Percentiles rank a stretch among this genome's conserved stretches.
Evolutionary conservation across 805 yeast species (phyloP).

Genomic region (Yarrowia sp.): DNA sequence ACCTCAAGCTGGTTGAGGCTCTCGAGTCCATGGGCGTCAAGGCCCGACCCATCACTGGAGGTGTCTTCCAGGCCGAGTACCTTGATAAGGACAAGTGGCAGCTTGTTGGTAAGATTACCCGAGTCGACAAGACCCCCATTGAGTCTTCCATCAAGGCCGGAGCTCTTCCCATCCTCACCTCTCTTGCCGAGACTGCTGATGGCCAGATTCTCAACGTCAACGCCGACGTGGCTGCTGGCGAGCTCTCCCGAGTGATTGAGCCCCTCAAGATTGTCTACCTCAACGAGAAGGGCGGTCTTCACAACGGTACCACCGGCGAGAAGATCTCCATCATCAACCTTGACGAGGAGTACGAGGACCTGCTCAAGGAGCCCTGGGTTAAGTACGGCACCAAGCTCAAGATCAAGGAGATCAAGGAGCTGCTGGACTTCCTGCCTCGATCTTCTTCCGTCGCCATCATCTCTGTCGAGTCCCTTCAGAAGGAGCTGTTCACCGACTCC

Average conservation of each 20-base stretch:
- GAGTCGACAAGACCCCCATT: slow-evolving; percentile 83
- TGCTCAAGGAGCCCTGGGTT: slow-evolving; percentile 95
- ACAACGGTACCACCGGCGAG: slow-evolving; percentile 88
- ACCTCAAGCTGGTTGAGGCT: slow-evolving; percentile 90
- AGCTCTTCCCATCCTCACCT: slow-evolving; percentile 92
- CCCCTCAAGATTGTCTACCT: slow-evolving; percentile 95
- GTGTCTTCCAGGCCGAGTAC: slow-evolving; percentile 92
- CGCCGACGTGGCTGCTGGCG: slow-evolving; percentile 99
- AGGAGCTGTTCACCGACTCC: slow-evolving; percentile 95
- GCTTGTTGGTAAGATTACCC: slow-evolving; percentile 83
- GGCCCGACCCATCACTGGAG: slow-evolving; percentile 97
- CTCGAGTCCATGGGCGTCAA: slow-evolving; percentile 94
- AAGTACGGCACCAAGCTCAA: slow-evolving; percentile 97
- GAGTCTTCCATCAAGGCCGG: slow-evolving; percentile 96
- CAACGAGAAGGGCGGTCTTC: slow-evolving; percentile 96
- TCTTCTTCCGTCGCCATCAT: slow-evolving; percentile 97
- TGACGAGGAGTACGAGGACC: slow-evolving; percentile 87
- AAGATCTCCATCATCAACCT: slow-evolving; percentile 85
- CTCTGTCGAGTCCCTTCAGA: slow-evolving; percentile 90
- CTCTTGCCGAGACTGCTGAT: slow-evolving; percentile 92
- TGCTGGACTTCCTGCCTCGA: slow-evolving; percentile 90
- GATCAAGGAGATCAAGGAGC: slow-evolving; percentile 92
- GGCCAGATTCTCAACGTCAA: slow-evolving; percentile 97
- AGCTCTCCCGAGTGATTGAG: slow-evolving; percentile 91
- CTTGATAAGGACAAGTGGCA: slow-evolving; percentile 87